phyloP scores from a whole-genome alignment of 2,329 filamentous ascomycete species.

The Nothopassalora personata region DNA sequence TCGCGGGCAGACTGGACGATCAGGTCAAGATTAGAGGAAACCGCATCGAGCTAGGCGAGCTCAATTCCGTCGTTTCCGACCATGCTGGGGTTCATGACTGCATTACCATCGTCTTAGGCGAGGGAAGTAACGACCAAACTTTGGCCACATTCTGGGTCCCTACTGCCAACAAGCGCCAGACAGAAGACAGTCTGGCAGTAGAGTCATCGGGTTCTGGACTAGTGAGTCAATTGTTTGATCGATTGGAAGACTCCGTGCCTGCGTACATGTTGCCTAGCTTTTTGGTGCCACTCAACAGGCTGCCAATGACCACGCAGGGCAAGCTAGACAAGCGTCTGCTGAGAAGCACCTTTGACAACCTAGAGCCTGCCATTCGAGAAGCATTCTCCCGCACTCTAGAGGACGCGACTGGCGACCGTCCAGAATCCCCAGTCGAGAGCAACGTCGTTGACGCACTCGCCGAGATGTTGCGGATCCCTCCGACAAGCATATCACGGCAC shows the following conservation, averaged over 20 bases:
- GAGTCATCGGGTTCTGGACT: neutral
- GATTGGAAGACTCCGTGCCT: slow-evolving; percentile 55
- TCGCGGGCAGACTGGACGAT: slow-evolving; percentile 68
- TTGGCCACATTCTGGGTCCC: slow-evolving; percentile 68
- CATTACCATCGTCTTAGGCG: slow-evolving; percentile 54
- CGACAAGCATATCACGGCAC: slow-evolving; percentile 52
- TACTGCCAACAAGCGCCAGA: neutral
- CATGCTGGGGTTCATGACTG: slow-evolving; percentile 54
- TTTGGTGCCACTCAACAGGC: slow-evolving; percentile 61
- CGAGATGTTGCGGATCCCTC: slow-evolving; percentile 43
- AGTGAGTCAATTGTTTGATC: slow-evolving; percentile 46
- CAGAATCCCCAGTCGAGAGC: slow-evolving; percentile 54
- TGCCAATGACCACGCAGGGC: slow-evolving; percentile 69
- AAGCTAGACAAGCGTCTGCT: slow-evolving; percentile 64
- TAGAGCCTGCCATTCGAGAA: slow-evolving; percentile 47
- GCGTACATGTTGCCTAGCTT: slow-evolving; percentile 74
- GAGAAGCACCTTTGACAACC: slow-evolving; percentile 40
- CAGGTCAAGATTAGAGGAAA: slow-evolving; percentile 80
- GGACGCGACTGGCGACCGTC: slow-evolving; percentile 32
- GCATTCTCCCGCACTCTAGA: slow-evolving; percentile 32
- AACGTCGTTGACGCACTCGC: slow-evolving; percentile 53
- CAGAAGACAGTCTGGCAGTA: slow-evolving; percentile 1
- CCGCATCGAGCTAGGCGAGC: slow-evolving; percentile 71
- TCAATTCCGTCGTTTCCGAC: slow-evolving; percentile 58
- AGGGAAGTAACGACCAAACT: slow-evolving; percentile 42